A percentile compares a stretch with the other conserved stretches of the same genome.
Evolutionary conservation across 345 rosid genomes (phyloP).

Genomic region (Hibiscus tridactylites): DNA sequence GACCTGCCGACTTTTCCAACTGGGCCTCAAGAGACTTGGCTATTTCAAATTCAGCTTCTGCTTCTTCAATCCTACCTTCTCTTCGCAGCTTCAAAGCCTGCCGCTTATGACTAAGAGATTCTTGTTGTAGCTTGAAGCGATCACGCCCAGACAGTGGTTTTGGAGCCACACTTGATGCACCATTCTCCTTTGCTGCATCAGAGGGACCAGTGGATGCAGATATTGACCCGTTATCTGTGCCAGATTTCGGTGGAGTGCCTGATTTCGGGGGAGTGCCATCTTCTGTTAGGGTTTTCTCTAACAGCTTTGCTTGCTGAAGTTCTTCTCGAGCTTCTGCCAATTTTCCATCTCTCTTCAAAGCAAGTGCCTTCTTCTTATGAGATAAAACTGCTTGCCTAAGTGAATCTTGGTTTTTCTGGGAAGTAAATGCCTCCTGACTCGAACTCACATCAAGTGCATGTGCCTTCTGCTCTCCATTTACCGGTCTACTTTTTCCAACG

Average conservation of each 20-base stretch:
- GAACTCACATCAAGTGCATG: slow-evolving; percentile 18
- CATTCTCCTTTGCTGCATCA: slow-evolving; percentile 32
- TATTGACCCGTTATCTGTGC: background rate
- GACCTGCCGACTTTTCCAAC: slow-evolving; percentile 50
- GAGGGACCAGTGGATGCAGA: slow-evolving; percentile 19
- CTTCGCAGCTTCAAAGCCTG: slow-evolving; percentile 79
- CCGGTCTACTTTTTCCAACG: slow-evolving; percentile 15
- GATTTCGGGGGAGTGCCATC: slow-evolving; percentile 26
- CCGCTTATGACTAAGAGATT: slow-evolving; percentile 77
- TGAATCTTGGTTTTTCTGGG: slow-evolving; percentile 29
- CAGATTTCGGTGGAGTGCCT: slow-evolving; percentile 20
- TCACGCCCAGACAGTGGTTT: slow-evolving; percentile 68
- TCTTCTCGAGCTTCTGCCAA: slow-evolving; percentile 73
- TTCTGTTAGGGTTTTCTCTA: slow-evolving; percentile 54
- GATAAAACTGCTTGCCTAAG: slow-evolving; percentile 56
- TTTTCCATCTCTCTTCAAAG: slow-evolving; percentile 77
- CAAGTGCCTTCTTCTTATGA: slow-evolving; percentile 70
- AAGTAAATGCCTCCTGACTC: slow-evolving; percentile 17
- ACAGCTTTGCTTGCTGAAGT: slow-evolving; percentile 63
- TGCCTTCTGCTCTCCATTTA: slow-evolving; percentile 15
- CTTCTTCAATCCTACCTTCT: slow-evolving; percentile 75
- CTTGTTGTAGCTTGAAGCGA: slow-evolving; percentile 82
- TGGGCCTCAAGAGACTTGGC: slow-evolving; percentile 89
- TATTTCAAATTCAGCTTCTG: slow-evolving; percentile 81
- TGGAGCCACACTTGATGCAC: slow-evolving; percentile 33